Evolutionary conservation across 2,329 filamentous ascomycete species (phyloP).

Genomic region (Pyrenochaeta sp.): DNA sequence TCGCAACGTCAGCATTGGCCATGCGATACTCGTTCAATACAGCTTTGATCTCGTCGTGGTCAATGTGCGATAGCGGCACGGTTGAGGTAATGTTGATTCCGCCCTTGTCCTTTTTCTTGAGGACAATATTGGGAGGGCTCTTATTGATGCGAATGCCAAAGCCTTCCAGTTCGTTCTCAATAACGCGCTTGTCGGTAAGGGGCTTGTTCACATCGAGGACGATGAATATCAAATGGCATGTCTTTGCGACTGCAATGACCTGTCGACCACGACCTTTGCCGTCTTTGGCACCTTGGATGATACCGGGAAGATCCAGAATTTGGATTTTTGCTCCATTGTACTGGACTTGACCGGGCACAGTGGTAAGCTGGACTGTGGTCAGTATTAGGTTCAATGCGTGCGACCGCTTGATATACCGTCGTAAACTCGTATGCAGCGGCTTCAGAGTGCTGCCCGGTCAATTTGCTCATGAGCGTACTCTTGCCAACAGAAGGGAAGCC

Average conservation of each 20-base stretch:
- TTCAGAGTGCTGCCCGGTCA: slow-evolving; percentile 97
- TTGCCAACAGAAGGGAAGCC: slow-evolving; percentile 98
- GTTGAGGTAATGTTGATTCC: slow-evolving; percentile 97
- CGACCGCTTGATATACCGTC: slow-evolving; percentile 58
- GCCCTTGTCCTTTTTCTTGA: slow-evolving; percentile 99
- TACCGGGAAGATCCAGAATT: slow-evolving; percentile 97
- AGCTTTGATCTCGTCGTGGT: slow-evolving; percentile 95
- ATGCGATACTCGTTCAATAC: slow-evolving; percentile 98
- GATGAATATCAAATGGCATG: slow-evolving; percentile 98
- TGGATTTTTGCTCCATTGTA: slow-evolving; percentile 98
- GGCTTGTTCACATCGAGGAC: slow-evolving; percentile 99
- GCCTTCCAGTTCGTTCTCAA: slow-evolving; percentile 93
- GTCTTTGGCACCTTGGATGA: slow-evolving; percentile 98
- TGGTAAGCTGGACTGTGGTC: slow-evolving; percentile 69
- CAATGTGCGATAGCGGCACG: slow-evolving; percentile 88
- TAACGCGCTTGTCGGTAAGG: slow-evolving; percentile 93
- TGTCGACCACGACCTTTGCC: slow-evolving; percentile 97
- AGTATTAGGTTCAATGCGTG: slow-evolving; percentile 2
- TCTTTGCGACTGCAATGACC: slow-evolving; percentile 98
- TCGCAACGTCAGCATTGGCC: slow-evolving; percentile 94
- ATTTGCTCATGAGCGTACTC: slow-evolving; percentile 92
- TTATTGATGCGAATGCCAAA: slow-evolving; percentile 99
- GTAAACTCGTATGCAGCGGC: slow-evolving; percentile 98
- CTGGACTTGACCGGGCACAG: slow-evolving; percentile 91
- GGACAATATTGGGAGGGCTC: slow-evolving; percentile 95